Conservation (phyloP, 1,284 basidiomycete species). For the Veloboletus limbatus region DNA sequence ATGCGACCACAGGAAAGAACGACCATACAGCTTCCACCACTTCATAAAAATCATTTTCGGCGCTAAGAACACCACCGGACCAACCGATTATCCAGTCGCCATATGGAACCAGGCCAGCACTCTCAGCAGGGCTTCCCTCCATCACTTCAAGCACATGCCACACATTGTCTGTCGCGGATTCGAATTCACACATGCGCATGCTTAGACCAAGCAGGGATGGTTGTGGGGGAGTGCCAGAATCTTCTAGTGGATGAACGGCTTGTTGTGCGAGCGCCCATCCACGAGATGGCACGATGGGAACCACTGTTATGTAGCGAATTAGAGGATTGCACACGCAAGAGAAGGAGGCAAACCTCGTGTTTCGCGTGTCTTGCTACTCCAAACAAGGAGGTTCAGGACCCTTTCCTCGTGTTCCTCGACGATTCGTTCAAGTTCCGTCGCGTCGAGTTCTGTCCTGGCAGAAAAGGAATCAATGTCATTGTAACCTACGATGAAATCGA, state of each 20-base stretch:
- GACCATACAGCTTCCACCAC: constrained; percentile 85
- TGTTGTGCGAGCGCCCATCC: constrained; percentile 66
- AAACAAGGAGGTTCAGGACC: constrained; percentile 77
- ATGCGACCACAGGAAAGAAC: constrained; percentile 3
- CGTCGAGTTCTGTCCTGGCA: constrained; percentile 60
- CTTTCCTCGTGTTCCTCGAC: constrained; percentile 88
- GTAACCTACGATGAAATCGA: constrained; percentile 94
- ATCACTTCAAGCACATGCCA: constrained; percentile 98
- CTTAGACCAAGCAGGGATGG: constrained; percentile 89
- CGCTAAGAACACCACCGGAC: constrained; percentile 88
- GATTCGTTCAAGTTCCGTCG: constrained; percentile 72
- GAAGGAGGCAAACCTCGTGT: constrained; percentile 65
- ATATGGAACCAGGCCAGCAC: constrained; percentile 80
- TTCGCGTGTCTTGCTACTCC: constrained; percentile 85
- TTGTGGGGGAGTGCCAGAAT: constrained; percentile 44
- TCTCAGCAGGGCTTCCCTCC: constrained; percentile 94
- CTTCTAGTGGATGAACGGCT: constrained; percentile 34
- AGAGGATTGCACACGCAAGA: background rate
- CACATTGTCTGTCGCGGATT: constrained; percentile 85
- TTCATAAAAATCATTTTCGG: constrained; percentile 97
- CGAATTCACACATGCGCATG: constrained; percentile 88
- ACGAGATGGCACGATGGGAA: constrained; percentile 81
- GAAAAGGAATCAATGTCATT: constrained; percentile 62
- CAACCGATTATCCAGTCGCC: constrained; percentile 92
- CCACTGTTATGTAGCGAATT: constrained; percentile 50